These are phyloP conservation scores for Apiospora marii DNA, from an alignment of 2,329 filamentous ascomycete species.

Conservation along the genomic window DNA sequence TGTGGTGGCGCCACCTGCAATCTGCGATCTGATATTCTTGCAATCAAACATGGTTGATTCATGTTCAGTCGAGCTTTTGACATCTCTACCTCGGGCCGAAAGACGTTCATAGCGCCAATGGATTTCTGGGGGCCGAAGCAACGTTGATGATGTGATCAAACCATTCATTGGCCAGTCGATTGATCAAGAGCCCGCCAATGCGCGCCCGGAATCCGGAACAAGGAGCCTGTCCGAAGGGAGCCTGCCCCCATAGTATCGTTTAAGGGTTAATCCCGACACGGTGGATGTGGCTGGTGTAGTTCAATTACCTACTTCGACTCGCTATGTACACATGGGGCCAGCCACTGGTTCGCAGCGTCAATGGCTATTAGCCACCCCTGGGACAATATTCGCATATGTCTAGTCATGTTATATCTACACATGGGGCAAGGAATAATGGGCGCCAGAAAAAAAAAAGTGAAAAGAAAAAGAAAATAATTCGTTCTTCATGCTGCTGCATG, in stretches of 20 bases:
- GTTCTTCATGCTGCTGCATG: neutral
- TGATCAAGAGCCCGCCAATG: neutral
- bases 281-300: constrained; percentile 13
- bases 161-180: neutral
- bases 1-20: neutral
- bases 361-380: neutral
- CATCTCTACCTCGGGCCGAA: constrained; percentile 15
- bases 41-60: neutral
- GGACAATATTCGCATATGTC: too few species aligned
- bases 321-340: neutral
- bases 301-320: neutral
- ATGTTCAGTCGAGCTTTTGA: neutral
- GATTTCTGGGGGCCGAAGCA: neutral
- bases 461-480: too few species aligned
- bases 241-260: neutral
- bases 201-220: neutral
- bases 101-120: neutral
- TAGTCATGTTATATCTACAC: too few species aligned
- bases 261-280: neutral
- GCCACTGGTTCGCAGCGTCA: neutral
- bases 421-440: too few species aligned
- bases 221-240: neutral
- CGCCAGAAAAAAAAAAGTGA: too few species aligned
- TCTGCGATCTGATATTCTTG: neutral
- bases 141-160: neutral